Base-by-base conservation (phyloP, 2,329 filamentous ascomycete species). In the Alternaria tenuissima region DNA sequence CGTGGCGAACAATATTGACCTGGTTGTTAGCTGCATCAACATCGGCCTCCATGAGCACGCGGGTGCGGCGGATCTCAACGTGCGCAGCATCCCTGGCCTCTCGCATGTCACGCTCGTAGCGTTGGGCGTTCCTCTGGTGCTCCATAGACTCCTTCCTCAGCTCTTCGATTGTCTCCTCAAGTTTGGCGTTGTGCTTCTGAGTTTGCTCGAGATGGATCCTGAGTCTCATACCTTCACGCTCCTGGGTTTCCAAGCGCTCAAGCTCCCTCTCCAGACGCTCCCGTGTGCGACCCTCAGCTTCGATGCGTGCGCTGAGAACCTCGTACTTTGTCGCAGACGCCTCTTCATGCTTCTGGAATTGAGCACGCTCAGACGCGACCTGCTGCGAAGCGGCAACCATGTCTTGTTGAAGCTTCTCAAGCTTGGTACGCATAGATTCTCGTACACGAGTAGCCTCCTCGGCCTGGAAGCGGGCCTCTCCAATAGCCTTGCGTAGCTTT, bases 401-500 rank as follows among this genome's bases (percentile, higher is more conserved):
- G 69, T 97, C 93, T 64, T 93, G 87, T 78, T 98, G 94, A 39
- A 99, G 83, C 61, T 88, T 88, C 69, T 94, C 88, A 72, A 97
- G 91, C 79, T 95, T 96, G 76, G 84, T 84, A 67, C 93, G 90
- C 87, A 96, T 94, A 62, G 86, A 88, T 75, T 97, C 92, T 59
- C 93, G 90, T 60, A 96, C 87, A 64, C 90, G 88, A 73, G 94
- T 89, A 72, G 93, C 94, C 80, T 97, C 94, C 72, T 95, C 89
- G 42, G 95, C 87, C 74, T 96, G 93, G 46, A 86, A 86, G 63
- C 89, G 88, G 56, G 97, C 84, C 22, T 88, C 89, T 62, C 89
- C 87, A 59, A 96, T 87, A 30, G 89, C 88, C 74, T 87, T 88
- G 68, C 89, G 88, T 57, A 97, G 83, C 65, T 90, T 89, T 76